A percentile compares a stretch with the other conserved stretches of the same genome.
phyloP scores from a whole-genome alignment of 2,329 filamentous ascomycete genomes.

The Aspergillus pseudonomiae region DNA sequence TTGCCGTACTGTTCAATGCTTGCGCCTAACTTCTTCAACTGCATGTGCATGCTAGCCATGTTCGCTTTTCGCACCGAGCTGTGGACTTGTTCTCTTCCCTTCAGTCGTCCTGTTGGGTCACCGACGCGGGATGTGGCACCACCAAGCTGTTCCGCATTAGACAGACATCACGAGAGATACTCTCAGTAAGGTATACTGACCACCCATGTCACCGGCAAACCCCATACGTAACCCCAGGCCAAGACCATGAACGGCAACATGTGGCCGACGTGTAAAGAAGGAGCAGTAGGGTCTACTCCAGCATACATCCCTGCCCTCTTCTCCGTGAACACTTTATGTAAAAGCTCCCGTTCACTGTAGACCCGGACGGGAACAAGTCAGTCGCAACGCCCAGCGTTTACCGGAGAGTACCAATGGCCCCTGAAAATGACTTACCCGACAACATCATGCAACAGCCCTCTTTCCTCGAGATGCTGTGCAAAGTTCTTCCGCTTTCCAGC shows the following conservation, averaged over 20 bases:
- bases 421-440: constrained; percentile 42
- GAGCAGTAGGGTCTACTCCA: constrained; percentile 54
- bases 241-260: constrained; percentile 56
- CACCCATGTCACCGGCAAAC: constrained; percentile 48
- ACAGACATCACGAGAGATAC: background rate
- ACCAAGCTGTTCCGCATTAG: constrained; percentile 44
- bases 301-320: constrained; percentile 52
- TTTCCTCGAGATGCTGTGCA: constrained; percentile 47
- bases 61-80: constrained; percentile 48
- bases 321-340: constrained; percentile 49
- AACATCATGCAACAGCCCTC: constrained; percentile 50
- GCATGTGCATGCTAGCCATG: constrained; percentile 53
- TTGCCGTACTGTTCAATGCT: constrained; percentile 70
- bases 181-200: constrained; percentile 33
- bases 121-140: constrained; percentile 51
- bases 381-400: constrained; percentile 3
- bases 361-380: constrained; percentile 9
- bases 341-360: constrained; percentile 44
- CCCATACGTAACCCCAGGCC: constrained; percentile 54
- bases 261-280: constrained; percentile 54
- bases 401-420: background rate
- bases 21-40: constrained; percentile 66
- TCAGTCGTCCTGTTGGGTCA: constrained; percentile 50
- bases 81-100: constrained; percentile 41
- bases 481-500: constrained; percentile 49